Percentiles rank a stretch among this genome's conserved stretches.
Conservation (phyloP, 441 rosid species). For the Euphorbia celastroides region DNA sequence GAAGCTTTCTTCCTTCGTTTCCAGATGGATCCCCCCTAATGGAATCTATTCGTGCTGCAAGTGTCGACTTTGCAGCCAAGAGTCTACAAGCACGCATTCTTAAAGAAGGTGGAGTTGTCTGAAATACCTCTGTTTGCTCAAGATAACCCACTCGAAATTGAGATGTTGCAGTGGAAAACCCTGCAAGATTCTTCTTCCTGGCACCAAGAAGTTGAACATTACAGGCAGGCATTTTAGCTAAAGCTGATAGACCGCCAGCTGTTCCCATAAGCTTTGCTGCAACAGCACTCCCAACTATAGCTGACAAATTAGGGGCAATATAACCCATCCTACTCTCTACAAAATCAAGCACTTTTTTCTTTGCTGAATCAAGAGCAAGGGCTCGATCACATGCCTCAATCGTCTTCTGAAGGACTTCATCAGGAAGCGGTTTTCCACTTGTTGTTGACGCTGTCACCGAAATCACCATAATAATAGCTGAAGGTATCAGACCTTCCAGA, state of each 20-base stretch:
- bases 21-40: conserved; percentile 80
- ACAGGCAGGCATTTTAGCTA: not conserved
- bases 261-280: conserved; percentile 50
- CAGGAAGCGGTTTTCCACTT: conserved; percentile 29
- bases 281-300: conserved; percentile 93
- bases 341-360: conserved; percentile 89
- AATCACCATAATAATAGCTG: conserved; percentile 71
- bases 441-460: conserved; percentile 39
- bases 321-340: conserved; percentile 93
- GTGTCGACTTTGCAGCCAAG: conserved; percentile 84
- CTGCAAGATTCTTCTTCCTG: conserved; percentile 90
- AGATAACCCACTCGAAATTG: conserved; percentile 81
- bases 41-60: conserved; percentile 87
- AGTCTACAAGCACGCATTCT: conserved; percentile 78
- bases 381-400: conserved; percentile 86
- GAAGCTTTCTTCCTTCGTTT: conserved; percentile 55
- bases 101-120: conserved; percentile 71
- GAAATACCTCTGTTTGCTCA: conserved; percentile 87
- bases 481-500: conserved; percentile 72
- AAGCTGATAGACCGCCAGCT: not conserved
- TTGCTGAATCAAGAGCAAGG: conserved; percentile 62
- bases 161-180: conserved; percentile 86
- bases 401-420: conserved; percentile 66
- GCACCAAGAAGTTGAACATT: conserved; percentile 48
- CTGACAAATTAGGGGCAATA: conserved; percentile 85